Evolutionary conservation across 2,329 filamentous ascomycete genomes (phyloP).

Genomic region (Sporothrix brunneoviolacea): DNA sequence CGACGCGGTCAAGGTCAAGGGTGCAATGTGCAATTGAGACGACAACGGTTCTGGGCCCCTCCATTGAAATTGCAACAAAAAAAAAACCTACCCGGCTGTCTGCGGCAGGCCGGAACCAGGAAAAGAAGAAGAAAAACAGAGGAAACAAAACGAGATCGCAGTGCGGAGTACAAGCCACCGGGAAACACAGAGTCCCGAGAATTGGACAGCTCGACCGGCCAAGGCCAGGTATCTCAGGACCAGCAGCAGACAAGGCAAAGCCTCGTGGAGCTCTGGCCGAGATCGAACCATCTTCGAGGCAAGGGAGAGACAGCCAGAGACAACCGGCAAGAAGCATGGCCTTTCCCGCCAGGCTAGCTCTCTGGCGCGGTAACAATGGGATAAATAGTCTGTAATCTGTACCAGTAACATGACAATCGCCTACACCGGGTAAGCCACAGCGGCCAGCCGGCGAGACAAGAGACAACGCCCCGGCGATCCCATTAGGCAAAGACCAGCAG

Average conservation of each 20-base stretch:
- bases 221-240: too few relatives aligned
- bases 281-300: neutral
- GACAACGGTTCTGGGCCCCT: too few relatives aligned
- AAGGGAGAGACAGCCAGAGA: neutral
- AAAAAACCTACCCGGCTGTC: neutral
- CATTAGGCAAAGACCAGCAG: too few relatives aligned
- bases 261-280: neutral
- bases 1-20: neutral
- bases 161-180: too few relatives aligned
- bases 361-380: too few relatives aligned
- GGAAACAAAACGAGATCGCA: neutral
- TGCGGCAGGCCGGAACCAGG: conserved; percentile 1
- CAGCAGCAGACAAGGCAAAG: neutral
- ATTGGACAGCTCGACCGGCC: too few relatives aligned
- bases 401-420: too few relatives aligned
- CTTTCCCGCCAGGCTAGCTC: neutral
- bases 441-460: too few relatives aligned
- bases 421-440: too few relatives aligned
- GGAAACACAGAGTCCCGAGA: too few relatives aligned
- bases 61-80: neutral
- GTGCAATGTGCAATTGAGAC: neutral
- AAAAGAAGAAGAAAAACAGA: neutral
- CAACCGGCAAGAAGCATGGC: neutral
- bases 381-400: too few relatives aligned
- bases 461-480: too few relatives aligned